Evolutionary conservation across 75 land plant species (phyloP).

Genomic region (Larix kaempferi): DNA sequence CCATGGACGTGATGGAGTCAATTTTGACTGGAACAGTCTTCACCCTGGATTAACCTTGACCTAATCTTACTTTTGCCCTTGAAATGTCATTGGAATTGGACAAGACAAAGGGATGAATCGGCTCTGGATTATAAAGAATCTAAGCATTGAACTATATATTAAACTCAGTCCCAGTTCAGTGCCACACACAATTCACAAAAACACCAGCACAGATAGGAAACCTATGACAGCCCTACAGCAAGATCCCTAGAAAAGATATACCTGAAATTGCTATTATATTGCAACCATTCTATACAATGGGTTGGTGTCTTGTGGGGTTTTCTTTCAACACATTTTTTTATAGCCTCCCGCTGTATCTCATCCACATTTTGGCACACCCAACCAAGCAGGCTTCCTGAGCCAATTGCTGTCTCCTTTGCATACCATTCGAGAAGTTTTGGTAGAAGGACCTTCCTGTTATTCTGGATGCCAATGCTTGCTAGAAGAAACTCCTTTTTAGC

Average conservation of each 20-base stretch:
- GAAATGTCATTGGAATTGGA: not conserved
- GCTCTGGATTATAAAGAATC: not conserved
- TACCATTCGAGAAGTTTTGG: conserved; percentile 42
- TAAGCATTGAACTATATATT: not conserved
- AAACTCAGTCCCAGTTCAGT: not conserved
- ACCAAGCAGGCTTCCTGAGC: conserved; percentile 23
- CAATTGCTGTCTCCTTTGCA: conserved; percentile 23
- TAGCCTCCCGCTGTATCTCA: conserved; percentile 18
- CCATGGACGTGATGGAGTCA: not conserved
- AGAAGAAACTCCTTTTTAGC: conserved; percentile 41
- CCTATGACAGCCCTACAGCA: not conserved
- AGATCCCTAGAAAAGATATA: conserved; percentile 35
- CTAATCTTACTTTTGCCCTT: not conserved
- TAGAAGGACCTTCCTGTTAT: conserved; percentile 26
- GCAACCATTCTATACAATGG: conserved; percentile 36
- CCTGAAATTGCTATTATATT: conserved; percentile 28
- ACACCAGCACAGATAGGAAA: not conserved
- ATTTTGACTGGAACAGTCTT: not conserved
- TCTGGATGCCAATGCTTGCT: conserved; percentile 39
- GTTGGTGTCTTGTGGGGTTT: conserved; percentile 24
- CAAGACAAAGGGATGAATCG: not conserved
- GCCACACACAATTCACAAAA: not conserved
- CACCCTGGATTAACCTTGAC: not conserved
- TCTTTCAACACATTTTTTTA: conserved; percentile 14
- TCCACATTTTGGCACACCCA: conserved; percentile 30